Base-by-base conservation (phyloP, 352 stramenopile genomes). In the Phytophthora agathidicida region DNA sequence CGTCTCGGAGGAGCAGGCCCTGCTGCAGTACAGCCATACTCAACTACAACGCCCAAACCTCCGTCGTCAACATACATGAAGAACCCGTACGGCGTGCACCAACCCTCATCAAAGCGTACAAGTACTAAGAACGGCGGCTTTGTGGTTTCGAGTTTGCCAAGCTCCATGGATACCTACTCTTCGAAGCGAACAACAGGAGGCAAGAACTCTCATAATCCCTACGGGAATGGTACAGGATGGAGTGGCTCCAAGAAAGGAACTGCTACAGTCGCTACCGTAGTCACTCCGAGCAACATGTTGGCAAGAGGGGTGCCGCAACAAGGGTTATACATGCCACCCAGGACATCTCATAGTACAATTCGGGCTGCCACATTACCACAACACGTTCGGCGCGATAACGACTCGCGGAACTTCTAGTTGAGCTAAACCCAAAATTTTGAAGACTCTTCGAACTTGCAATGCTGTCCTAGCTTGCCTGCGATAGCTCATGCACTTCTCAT, bases 11-110 rank as follows among this genome's bases (percentile, higher is more conserved):
- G 39, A 24, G 42, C 27, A 22, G 41, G 33, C 11, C 36, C 31
- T 20, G 45, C 45, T 35, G 30, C 36, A 19, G 48, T 77, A 9
- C 57, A 75, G 49, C 63, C 78, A n/a, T 82, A 74, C 39, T 64
- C 67, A 16, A 73, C 35, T 16, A 41, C 60, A 16, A 42, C 64
- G 38, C 78, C 76, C 5, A 85, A 87, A 55, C 77, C 74, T 17
- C 78, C 76, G n/a, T 77, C 73, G 9, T 71, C 71, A 3, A 68
- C 72, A 0, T 87, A 90, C 24, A 75, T 71, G 39, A 80, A 75
- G 47, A 85, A 71, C 39, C 66, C 72, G 37, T 76, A 78, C 27
- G 51, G 63, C 22, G 35, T 58, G 3, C 53, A 67, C 19, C 60
- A 68, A 32, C 39, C 47, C 3, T 63, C 33, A 3, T 56, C 52